These are phyloP conservation scores for Daldinia decipiens DNA, from an alignment of 495 filamentous ascomycete genomes.

Conservation along the genomic window DNA sequence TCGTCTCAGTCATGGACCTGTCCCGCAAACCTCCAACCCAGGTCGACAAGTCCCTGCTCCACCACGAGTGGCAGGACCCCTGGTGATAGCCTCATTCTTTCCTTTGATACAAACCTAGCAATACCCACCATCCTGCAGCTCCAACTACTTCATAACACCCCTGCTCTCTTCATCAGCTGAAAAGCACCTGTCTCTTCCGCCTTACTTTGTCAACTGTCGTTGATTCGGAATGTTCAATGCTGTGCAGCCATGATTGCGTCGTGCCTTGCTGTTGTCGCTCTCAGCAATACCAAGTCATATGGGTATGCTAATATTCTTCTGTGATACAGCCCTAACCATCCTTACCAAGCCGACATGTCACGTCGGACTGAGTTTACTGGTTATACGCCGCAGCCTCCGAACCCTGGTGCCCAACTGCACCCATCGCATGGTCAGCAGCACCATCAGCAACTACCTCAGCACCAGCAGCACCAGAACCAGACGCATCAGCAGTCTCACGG, in stretches of 20 bases:
- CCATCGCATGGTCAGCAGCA: slow-evolving; percentile 47
- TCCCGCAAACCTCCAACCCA: slow-evolving; percentile 34
- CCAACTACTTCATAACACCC: slow-evolving; percentile 29
- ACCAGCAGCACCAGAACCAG: slow-evolving; percentile 46
- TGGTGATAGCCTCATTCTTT: slow-evolving; percentile 44
- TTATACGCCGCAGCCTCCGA: slow-evolving; percentile 41
- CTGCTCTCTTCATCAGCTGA: slow-evolving; percentile 22
- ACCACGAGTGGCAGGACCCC: slow-evolving; percentile 41
- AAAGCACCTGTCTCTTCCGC: slow-evolving; percentile 9
- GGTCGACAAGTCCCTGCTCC: slow-evolving; percentile 34
- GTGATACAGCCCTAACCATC: slow-evolving; percentile 51
- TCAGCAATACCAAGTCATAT: slow-evolving; percentile 36
- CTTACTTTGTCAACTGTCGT: slow-evolving; percentile 25
- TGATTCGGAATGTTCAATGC: slow-evolving; percentile 30
- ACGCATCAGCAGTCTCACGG: slow-evolving; percentile 40
- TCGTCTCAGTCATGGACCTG: slow-evolving; percentile 38
- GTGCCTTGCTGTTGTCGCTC: slow-evolving; percentile 35
- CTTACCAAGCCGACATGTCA: slow-evolving; percentile 56
- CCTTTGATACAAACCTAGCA: slow-evolving; percentile 22
- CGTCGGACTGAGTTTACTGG: slow-evolving; percentile 54
- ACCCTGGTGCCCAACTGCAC: slow-evolving; percentile 46
- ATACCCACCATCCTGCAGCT: slow-evolving; percentile 35
- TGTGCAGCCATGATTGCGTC: slow-evolving; percentile 43
- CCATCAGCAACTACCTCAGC: slow-evolving; percentile 42
- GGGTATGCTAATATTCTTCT: slow-evolving; percentile 41